Evolutionary conservation across 2,329 filamentous ascomycete genomes (phyloP).

Genomic region (Penicillium sp.): DNA sequence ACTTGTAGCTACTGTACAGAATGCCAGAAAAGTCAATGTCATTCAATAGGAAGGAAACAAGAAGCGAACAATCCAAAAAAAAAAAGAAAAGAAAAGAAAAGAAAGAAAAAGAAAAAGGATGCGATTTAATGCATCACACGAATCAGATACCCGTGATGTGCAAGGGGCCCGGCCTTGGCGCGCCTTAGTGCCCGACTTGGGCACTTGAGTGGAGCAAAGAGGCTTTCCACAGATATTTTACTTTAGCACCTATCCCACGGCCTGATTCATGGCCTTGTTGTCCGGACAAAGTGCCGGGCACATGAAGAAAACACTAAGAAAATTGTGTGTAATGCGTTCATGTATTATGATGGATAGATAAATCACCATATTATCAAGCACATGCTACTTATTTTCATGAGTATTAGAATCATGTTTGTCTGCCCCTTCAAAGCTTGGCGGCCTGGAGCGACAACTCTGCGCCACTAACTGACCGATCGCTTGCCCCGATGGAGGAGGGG

Average conservation of each 20-base stretch:
- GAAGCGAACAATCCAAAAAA: not conserved
- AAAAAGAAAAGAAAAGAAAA: not conserved
- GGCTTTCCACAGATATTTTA: not conserved
- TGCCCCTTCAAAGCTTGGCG: not conserved
- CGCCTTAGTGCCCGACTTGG: not conserved
- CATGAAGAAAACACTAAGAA: not conserved
- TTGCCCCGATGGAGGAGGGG: not conserved
- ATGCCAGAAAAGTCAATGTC: not conserved
- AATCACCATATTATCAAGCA: no score
- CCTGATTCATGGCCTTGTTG: not conserved
- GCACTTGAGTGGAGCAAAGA: not conserved
- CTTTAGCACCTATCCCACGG: not conserved
- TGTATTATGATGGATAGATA: no score
- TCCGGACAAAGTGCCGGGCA: not conserved
- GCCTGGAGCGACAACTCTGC: not conserved
- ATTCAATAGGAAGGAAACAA: not conserved
- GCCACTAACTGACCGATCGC: not conserved
- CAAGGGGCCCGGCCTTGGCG: not conserved
- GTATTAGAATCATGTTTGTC: not conserved
- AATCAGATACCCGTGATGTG: slow-evolving; percentile 3
- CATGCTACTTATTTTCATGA: no score
- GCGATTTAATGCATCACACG: not conserved
- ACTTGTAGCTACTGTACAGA: not conserved
- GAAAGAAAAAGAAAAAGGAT: not conserved
- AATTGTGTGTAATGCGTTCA: not conserved